Evolutionary conservation across 2,329 filamentous ascomycete species (phyloP), one percentile per base, ranked within the genome.

Genomic region (Diaporthe ampelina): DNA sequence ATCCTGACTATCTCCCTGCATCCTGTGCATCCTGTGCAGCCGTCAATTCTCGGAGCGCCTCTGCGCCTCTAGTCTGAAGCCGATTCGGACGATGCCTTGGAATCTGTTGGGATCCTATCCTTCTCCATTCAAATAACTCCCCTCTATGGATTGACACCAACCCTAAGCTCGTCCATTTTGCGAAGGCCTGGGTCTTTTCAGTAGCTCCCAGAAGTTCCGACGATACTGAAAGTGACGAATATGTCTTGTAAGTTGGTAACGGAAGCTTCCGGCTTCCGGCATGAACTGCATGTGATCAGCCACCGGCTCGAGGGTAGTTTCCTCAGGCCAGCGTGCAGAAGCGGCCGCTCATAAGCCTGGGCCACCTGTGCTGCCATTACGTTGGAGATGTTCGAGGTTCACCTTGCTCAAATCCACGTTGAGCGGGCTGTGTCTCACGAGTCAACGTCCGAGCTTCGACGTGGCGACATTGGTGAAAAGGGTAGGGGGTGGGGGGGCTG

Each of bases 381-480:
- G 70, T 40, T 63, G 45, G 29, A 75, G 56, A 19, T 75, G 57
- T 29, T 75, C 63, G 40, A 70, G 48, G 56, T 75, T 70, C n/a
- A 75, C 71, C 48, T 73, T 69, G 57, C 65, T 73, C 50, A 75
- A 24, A 24, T 75, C 71, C 50, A 75, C 37, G 35, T 45, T 67
- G 48, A 68, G 45, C 35, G 61, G 59, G 17, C 71, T 73, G 43
- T n/a, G 50, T 24, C 9, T 1, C n/a, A 59, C 26, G 17, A 17
- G 58, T 72, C 2, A 72, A 57, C 7, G 6, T 29, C 54, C 13
- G n/a, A 9, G 7, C n/a, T 2, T 43, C 8, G n/a, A 17, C 24
- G 9, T 10, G 1, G 17, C 6, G 52, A 21, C 2, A 48, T 13
- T 19, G 19, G 48, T 35, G 32, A 6, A 3, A 19, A 17, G 45